A percentile compares a stretch with the other conserved stretches of the same genome.
phyloP scores from a whole-genome alignment of 2,329 filamentous ascomycete species.

The Botrytis medusae region DNA sequence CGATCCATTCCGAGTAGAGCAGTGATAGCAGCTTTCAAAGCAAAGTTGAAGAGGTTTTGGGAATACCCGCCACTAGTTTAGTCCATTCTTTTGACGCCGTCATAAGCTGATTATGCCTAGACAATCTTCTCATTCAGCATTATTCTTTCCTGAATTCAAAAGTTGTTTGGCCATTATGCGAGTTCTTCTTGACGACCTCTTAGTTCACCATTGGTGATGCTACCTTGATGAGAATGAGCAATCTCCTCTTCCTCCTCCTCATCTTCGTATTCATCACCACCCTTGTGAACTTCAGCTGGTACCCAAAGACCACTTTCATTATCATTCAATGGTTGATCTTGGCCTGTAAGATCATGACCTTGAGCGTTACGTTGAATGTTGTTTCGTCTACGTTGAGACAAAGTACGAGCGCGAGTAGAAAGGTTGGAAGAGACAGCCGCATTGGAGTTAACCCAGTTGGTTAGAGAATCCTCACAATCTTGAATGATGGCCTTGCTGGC shows the following conservation, averaged over 20 bases:
- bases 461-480: conserved; percentile 95
- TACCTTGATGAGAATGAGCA: conserved; percentile 53
- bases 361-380: conserved; percentile 67
- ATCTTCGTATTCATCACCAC: conserved; percentile 59
- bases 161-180: conserved; percentile 27
- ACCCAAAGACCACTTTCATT: conserved; percentile 80
- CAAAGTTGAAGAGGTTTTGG: conserved; percentile 30
- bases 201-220: conserved; percentile 55
- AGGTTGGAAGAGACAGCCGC: conserved; percentile 86
- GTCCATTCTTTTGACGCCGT: neutral
- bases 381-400: conserved; percentile 80
- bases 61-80: conserved; percentile 33
- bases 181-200: conserved; percentile 54
- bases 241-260: conserved; percentile 65
- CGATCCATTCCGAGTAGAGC: conserved; percentile 1
- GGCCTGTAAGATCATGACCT: conserved; percentile 77
- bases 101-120: conserved; percentile 15
- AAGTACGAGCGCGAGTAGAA: conserved; percentile 80
- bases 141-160: conserved; percentile 3
- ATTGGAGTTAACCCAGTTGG: conserved; percentile 93
- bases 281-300: conserved; percentile 64
- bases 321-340: conserved; percentile 77
- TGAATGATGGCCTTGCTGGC: conserved; percentile 98
- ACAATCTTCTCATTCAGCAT: neutral
- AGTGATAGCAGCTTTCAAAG: conserved; percentile 13